Base-by-base conservation (phyloP, 306 rosid species). In the Rosa chinensis region DNA sequence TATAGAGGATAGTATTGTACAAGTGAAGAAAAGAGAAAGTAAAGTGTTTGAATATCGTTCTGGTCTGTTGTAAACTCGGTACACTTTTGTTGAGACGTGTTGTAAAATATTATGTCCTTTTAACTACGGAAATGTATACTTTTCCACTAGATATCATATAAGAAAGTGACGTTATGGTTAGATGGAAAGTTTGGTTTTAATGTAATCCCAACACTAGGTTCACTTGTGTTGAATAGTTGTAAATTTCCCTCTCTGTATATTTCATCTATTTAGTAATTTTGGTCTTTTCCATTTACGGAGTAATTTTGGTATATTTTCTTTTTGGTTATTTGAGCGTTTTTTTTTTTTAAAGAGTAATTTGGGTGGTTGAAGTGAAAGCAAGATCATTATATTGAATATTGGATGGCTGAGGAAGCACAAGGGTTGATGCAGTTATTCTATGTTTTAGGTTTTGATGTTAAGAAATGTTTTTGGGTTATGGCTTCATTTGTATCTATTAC, bases 1-100 rank as follows among this genome's bases (percentile, higher is more conserved):
- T 82, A 80, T 81, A 87, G 88, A 82, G 86, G 82, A 40, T 76
- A 78, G 37, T 69, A 79, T 49, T 83, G 87, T 81, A 85, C 82
- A 74, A 79, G 74, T 8, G 79, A 82, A 87, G 84, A 80, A 76
- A 86, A 78, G 76, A 81, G 61, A 64, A 82, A 35, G 37, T 47
- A 53, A 52, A 43, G 75, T 52, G 68, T 35, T 4, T 52, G 63
- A 68, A 32, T 40, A 66, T 58, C 66, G 43, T 48, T 21, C 49
- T 43, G 47, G 49, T 40, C 48, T 62, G 9, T 69, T 62, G 47
- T 28, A 28, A 70, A 43, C 72, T 49, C 37, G n/a, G n/a, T 20
- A 50, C 37, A 20, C 55, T 49, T 39, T 28, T 58, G 69, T 59
- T 10, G 55, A 21, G 28, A 16, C 32, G 40, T 47, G 70, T 18